Base-by-base conservation (phyloP, 2,329 filamentous ascomycete species). In the Colletotrichum paranaense region DNA sequence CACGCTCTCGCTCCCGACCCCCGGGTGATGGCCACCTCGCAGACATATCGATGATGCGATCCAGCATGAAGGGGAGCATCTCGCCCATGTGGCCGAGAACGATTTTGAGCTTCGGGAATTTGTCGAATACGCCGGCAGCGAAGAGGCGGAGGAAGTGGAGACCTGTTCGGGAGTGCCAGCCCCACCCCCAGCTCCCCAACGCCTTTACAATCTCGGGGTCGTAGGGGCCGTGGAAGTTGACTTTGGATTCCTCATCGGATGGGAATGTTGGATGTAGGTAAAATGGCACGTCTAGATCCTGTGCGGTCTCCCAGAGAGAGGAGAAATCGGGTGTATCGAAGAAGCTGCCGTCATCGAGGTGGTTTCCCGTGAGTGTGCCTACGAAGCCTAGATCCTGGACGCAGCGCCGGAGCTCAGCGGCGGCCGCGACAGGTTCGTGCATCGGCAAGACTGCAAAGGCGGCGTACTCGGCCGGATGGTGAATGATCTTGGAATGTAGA, bases 181-280 rank as follows among this genome's bases (percentile, higher is more conserved):
- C 69, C 70, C 70, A 73, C 2, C 32, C 66, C 66, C 70, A 69
- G 58, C 92, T 88, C 5, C 87, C 89, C 1, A 90, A 86, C 4
- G 89, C 89, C 64, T 91, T 91, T 68, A 84, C 87, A 5, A 91
- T 83, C 0, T 89, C 88, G 0, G 89, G 88, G 8, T 91, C 88
- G 77, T 88, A 84, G 8, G 64, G 57, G 0, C 69, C 69, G 2
- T 63, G 22, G 4, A 72, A 72, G 38, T 72, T 69, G 53, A 72
- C 53, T 14, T 46, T 42, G 7, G 65, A 28, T 26, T 72, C 69
- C 0, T 52, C 0, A 82, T 84, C 59, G 5, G 65, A 30, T 4
- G 69, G 38, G 1, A 63, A 64, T 0, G 69, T 58, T 8, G 87
- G 87, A 72, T 89, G 88, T 28, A 89, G 81, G 75, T 89, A 89